phyloP scores from a whole-genome alignment of 441 rosid species.

The Adansonia madagascariensis region DNA sequence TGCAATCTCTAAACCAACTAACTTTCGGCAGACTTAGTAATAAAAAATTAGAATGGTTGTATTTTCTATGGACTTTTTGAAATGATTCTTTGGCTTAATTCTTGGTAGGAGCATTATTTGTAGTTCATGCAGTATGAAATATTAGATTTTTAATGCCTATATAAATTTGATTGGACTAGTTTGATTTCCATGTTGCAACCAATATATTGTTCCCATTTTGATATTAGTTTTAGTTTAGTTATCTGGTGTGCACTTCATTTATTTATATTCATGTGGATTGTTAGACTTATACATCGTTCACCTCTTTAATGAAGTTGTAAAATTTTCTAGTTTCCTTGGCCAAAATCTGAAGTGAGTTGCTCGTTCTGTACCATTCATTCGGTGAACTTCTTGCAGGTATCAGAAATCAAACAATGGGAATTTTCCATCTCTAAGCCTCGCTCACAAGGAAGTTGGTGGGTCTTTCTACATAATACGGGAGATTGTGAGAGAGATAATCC shows the following conservation, averaged over 20 bases:
- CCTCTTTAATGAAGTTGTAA: neutral
- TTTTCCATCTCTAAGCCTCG: constrained; percentile 87
- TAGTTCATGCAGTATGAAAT: neutral
- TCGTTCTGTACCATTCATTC: constrained; percentile 17
- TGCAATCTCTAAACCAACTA: neutral
- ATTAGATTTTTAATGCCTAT: neutral
- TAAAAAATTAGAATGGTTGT: neutral
- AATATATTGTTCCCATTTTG: neutral
- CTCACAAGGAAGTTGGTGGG: constrained; percentile 96
- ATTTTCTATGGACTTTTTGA: neutral
- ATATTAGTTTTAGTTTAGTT: neutral
- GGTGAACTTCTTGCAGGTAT: constrained; percentile 55
- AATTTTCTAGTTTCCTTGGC: neutral
- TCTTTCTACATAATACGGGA: constrained; percentile 92
- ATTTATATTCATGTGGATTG: neutral
- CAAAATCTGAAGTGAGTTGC: constrained; percentile 5
- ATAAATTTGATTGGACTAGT: neutral
- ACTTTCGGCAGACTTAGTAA: neutral
- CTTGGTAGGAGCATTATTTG: neutral
- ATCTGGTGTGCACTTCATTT: neutral
- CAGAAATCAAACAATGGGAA: constrained; percentile 71
- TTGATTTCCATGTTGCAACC: neutral
- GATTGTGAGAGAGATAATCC: constrained; percentile 92
- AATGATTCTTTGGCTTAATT: neutral
- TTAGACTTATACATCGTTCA: neutral